Base-by-base conservation (phyloP, 352 stramenopile genomes). In the Pythium rhizo-oryzae region DNA sequence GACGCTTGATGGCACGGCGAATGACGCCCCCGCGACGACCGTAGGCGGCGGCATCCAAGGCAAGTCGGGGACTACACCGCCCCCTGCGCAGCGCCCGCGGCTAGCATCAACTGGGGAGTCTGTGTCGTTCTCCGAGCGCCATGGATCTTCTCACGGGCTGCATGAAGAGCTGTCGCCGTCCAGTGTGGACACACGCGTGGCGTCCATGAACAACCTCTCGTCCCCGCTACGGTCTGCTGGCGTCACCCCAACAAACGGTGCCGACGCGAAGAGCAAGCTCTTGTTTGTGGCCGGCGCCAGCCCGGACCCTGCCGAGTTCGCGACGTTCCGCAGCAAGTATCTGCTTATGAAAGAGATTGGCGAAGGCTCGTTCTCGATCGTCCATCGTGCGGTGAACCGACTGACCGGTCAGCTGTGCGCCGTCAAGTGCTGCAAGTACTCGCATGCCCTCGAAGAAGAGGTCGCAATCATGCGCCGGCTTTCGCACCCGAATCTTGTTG, bases 331-430 rank as follows among this genome's bases (percentile, higher is more conserved):
- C 7, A 51, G 64, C 43, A 90, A 84, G 65, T 94, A 90, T 43
- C 59, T 90, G 65, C 59, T 94, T 8, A 84, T 94, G 75, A 88
- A 85, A 46, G 86, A 93, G 63, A 93, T 94, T 35, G 86, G 86
- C 21, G 84, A 94, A 85, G 84, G 86, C 4, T 92, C 84, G 0
- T 94, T 94, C 50, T 93, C 86, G 41, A 90, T 94, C 46, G 86
- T 94, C 33, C 86, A 92, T 69, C 83, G 85, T n/a, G 84, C 80
- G 2, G 85, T 91, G 37, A 91, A 91, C 67, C 80, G 80, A 7
- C 62, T 88, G 24, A 93, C 81, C 0, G 82, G 79, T 0, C 76
- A 80, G 1, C 54, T 94, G 30, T 90, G 81, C 21, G 86, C 84
- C 0, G 78, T 94, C 11, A 93, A 94, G 59, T 94, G 86, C 69